Evolutionary conservation across 495 filamentous ascomycete genomes (phyloP).

Genomic region (Sordaria brevicollis): DNA sequence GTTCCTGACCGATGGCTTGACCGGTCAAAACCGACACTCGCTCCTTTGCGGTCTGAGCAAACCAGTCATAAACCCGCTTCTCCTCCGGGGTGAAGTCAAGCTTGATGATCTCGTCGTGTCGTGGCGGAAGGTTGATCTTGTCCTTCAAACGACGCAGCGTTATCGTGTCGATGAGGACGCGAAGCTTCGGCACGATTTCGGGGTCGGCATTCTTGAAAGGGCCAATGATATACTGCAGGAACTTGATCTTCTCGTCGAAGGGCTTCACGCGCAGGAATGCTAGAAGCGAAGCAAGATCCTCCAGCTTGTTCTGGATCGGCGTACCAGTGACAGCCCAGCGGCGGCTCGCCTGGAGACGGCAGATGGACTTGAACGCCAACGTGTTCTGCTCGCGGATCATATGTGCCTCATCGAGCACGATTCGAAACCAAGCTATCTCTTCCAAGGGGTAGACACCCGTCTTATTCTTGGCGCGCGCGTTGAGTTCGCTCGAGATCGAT

Average conservation of each 20-base stretch:
- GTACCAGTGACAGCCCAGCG: constrained; percentile 95
- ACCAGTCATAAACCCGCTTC: constrained; percentile 44
- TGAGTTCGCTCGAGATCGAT: constrained; percentile 71
- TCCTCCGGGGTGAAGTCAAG: constrained; percentile 46
- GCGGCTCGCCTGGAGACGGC: constrained; percentile 66
- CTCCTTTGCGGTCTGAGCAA: constrained; percentile 41
- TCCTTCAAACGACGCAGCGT: constrained; percentile 90
- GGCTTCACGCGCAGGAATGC: constrained; percentile 80
- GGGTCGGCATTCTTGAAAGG: constrained; percentile 77
- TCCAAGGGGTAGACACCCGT: constrained; percentile 54
- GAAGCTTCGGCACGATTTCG: constrained; percentile 71
- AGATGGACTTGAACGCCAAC: constrained; percentile 71
- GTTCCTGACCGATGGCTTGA: constrained; percentile 33
- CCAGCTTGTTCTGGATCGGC: constrained; percentile 82
- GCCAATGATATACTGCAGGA: constrained; percentile 64
- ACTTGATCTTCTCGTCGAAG: constrained; percentile 68
- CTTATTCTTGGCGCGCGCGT: constrained; percentile 46
- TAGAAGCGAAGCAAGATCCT: constrained; percentile 82
- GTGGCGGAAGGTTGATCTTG: constrained; percentile 68
- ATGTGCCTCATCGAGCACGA: constrained; percentile 94
- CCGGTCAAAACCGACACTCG: constrained; percentile 41
- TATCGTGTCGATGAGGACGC: constrained; percentile 85
- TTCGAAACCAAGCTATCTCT: constrained; percentile 81
- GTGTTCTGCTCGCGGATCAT: constrained; percentile 80
- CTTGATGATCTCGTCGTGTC: constrained; percentile 59